These are phyloP conservation scores for Lactarius hengduanensis DNA, from an alignment of 768 basidiomycete genomes.

Conservation along the genomic window DNA sequence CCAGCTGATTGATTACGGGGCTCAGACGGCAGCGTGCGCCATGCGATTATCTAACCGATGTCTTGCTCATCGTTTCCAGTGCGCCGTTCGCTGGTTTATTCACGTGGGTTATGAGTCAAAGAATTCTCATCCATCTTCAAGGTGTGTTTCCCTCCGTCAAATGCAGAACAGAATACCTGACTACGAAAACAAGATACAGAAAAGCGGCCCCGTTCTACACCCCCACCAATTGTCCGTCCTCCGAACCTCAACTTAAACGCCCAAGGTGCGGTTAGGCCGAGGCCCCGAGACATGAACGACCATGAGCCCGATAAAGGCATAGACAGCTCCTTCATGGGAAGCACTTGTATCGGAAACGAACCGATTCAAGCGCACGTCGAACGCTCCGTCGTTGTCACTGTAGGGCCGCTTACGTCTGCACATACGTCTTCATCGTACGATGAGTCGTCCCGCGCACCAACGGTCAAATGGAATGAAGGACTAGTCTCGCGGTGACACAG, in stretches of 20 bases:
- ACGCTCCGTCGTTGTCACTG: background rate
- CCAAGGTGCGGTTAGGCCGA: background rate
- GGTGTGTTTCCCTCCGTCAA: slow-evolving; percentile 27
- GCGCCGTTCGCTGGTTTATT: slow-evolving; percentile 32
- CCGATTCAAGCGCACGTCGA: slow-evolving; percentile 1
- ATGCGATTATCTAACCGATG: background rate
- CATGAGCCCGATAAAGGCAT: background rate
- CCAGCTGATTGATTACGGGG: background rate
- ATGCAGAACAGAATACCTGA: background rate
- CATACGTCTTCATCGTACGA: background rate
- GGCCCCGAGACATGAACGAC: background rate
- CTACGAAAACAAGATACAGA: slow-evolving; percentile 27
- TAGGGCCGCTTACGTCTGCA: background rate
- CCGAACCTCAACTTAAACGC: background rate
- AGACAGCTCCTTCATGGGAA: background rate
- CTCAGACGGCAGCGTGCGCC: slow-evolving; percentile 18
- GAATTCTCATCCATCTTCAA: slow-evolving; percentile 37
- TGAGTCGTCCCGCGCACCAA: background rate
- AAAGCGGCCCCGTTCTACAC: slow-evolving; percentile 5
- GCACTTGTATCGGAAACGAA: background rate
- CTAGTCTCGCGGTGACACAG: background rate
- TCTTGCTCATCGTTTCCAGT: background rate
- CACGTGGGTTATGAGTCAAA: slow-evolving; percentile 39
- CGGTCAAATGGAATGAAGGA: background rate
- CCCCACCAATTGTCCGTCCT: background rate